Evolutionary conservation across 1,284 basidiomycete genomes (phyloP), one percentile per base, ranked within the genome.

Genomic region (Pseudomicrostroma phylloplanum): DNA sequence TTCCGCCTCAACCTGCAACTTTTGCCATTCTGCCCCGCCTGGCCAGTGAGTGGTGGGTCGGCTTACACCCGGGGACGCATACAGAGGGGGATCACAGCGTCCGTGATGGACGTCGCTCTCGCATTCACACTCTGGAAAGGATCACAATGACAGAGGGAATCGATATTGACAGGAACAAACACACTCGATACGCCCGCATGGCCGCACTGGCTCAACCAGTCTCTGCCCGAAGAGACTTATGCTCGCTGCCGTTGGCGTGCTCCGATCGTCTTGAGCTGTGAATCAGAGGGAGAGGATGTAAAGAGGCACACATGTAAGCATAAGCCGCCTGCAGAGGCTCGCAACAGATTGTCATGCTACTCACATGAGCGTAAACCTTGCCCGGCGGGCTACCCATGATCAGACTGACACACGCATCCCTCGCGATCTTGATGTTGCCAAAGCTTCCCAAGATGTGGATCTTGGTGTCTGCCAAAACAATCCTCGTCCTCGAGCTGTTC

Each of bases 401-500:
- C 51, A 94, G 86, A 23, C 90, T 92, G 26, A 96, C 93, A 67
- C 98, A 88, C 8, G 94, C 92, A 78, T 97, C 93, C 62, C 92
- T 86, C 0, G 94, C 94, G 69, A 97, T 87, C 81, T 94, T 96
- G 83, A 98, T 97, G 77, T 96, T 96, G 82, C 89, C 88, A 84
- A 92, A 93, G 36, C 91, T 91, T 53, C 92, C 91, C 80, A 94
- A 86, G 69, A 94, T 92, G 73, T 93, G 91, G 39, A 94, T 93
- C 86, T 92, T 92, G 89, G 92, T 94, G 80, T 98, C 94, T 23
- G 94, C 94, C 48, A 98, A 86, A 40, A 98, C 91, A 62, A 98
- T 92, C 42, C 94, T 88, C 23, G 94, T 98, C 63, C 94, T 85
- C 73, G 89, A 93, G 1, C 92, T 87, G 75, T 98, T 98, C 82